These are phyloP conservation scores for Mimosa bimucronata DNA, from an alignment of 306 rosid species.

Conservation along the genomic window DNA sequence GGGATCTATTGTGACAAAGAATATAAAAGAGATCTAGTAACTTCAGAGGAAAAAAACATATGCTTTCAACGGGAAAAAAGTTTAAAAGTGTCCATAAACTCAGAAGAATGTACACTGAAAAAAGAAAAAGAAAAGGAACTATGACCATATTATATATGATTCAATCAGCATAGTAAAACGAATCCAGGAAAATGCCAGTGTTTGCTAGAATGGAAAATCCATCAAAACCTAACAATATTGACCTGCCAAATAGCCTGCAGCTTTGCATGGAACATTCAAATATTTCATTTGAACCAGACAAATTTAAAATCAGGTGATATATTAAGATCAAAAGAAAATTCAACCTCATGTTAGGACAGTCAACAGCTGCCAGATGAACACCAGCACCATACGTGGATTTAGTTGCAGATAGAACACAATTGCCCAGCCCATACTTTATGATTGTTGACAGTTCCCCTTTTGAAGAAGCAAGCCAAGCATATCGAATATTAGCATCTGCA, in stretches of 20 bases:
- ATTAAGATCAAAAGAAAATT: slow-evolving; percentile 19
- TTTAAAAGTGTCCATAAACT: background rate
- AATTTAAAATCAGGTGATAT: background rate
- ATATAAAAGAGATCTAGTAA: background rate
- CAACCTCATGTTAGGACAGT: slow-evolving; percentile 62
- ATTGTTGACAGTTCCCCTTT: slow-evolving; percentile 60
- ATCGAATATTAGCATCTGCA: slow-evolving; percentile 70
- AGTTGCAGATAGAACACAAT: slow-evolving; percentile 54
- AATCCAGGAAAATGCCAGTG: background rate
- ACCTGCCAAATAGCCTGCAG: background rate
- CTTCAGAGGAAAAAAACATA: background rate
- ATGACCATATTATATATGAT: background rate
- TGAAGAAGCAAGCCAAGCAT: slow-evolving; percentile 84
- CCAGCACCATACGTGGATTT: slow-evolving; percentile 65
- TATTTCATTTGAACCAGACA: slow-evolving; percentile 2
- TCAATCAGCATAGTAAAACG: background rate
- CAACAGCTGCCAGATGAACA: slow-evolving; percentile 68
- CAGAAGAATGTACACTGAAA: background rate
- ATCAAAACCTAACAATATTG: slow-evolving; percentile 5
- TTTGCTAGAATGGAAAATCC: background rate
- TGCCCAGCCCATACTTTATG: slow-evolving; percentile 70
- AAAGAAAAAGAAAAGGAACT: background rate
- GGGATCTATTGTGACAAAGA: background rate
- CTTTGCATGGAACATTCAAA: background rate
- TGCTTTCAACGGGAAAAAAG: background rate